Percentiles rank a stretch among this genome's conserved stretches.
phyloP scores from a whole-genome alignment of 345 rosid species.

The Nephelium lappaceum region DNA sequence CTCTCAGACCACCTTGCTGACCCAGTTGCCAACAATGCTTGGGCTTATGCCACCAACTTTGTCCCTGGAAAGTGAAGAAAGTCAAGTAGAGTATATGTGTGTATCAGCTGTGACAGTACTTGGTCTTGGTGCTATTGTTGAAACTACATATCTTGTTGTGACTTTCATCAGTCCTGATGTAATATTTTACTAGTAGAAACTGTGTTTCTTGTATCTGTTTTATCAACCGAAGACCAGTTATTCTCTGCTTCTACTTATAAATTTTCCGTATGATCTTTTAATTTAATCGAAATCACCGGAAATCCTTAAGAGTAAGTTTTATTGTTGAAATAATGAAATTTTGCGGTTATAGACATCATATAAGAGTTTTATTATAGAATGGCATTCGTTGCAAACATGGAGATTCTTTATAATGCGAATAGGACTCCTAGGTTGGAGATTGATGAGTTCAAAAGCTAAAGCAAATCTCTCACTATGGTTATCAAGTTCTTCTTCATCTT shows the following conservation, averaged over 20 bases:
- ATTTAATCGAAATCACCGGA: conserved; percentile 36
- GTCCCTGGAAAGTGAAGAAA: conserved; percentile 81
- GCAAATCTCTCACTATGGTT: conserved; percentile 65
- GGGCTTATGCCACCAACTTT: conserved; percentile 98
- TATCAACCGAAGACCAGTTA: neutral
- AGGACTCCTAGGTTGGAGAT: conserved; percentile 31
- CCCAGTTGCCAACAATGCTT: conserved; percentile 90
- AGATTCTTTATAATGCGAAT: conserved; percentile 56
- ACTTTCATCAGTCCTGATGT: conserved; percentile 13
- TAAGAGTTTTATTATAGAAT: conserved; percentile 47
- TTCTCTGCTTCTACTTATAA: neutral
- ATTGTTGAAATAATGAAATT: conserved; percentile 59
- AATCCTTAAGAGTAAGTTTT: conserved; percentile 57
- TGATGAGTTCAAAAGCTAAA: conserved; percentile 53
- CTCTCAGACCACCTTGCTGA: conserved; percentile 85
- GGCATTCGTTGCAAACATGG: conserved; percentile 58
- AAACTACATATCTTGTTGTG: neutral
- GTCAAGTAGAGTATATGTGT: neutral
- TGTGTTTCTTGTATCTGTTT: neutral
- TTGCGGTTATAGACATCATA: conserved; percentile 45
- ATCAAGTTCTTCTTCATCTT: conserved; percentile 44
- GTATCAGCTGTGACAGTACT: conserved; percentile 15
- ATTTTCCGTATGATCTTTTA: too few relatives aligned
- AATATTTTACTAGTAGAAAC: neutral
- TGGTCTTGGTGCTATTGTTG: conserved; percentile 8